These are phyloP conservation scores for Acanthamoeba triangularis DNA, from an alignment of 208 protist species.

Conservation along the genomic window DNA sequence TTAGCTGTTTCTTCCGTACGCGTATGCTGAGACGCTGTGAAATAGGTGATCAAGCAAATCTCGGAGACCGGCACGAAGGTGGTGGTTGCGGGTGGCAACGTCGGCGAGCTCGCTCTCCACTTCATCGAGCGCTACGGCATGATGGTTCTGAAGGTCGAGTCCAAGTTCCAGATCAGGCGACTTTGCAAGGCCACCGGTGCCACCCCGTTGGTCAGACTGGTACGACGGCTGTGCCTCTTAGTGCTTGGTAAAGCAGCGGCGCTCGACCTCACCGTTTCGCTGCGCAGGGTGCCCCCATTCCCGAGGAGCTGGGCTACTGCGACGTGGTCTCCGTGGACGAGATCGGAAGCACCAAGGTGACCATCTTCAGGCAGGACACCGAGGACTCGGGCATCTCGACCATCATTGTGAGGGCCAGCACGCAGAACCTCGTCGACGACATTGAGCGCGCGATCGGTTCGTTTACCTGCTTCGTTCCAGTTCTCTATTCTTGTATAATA, in stretches of 20 bases:
- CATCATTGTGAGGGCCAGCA: constrained; percentile 99
- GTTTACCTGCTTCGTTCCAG: not conserved
- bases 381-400: constrained; percentile 93
- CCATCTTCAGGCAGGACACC: constrained; percentile 96
- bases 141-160: constrained; percentile 98
- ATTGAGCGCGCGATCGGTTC: constrained; percentile 93
- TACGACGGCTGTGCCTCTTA: constrained; percentile 19
- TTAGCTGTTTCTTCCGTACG: not conserved
- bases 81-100: constrained; percentile 98
- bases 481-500: not conserved
- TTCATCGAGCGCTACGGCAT: constrained; percentile 99
- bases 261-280: not conserved
- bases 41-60: constrained; percentile 96
- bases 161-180: constrained; percentile 99
- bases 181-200: constrained; percentile 98
- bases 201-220: constrained; percentile 95
- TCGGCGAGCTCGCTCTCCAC: constrained; percentile 99
- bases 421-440: constrained; percentile 99
- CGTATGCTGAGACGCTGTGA: constrained; percentile 14
- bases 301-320: constrained; percentile 98
- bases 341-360: constrained; percentile 97
- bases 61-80: constrained; percentile 98
- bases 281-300: constrained; percentile 88
- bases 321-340: constrained; percentile 96
- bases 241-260: not conserved